Conservation (phyloP, 2,329 filamentous ascomycete genomes). For the Periglandula ipomoeae region DNA sequence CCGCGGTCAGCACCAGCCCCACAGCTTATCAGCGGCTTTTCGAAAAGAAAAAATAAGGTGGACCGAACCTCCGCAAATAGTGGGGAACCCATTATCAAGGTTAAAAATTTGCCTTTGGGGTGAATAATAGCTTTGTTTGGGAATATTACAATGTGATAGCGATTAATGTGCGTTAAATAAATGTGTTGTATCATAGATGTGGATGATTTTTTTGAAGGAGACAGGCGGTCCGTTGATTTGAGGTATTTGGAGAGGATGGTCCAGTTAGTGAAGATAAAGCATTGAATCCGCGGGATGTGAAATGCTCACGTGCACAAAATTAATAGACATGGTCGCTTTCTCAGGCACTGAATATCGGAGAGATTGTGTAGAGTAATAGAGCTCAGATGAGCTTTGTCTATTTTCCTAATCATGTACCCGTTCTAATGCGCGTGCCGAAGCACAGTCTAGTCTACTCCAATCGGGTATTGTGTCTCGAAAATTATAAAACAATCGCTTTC, state of each 20-base stretch:
- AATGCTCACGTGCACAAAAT: too few relatives aligned
- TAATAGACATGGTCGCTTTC: too few relatives aligned
- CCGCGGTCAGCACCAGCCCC: not conserved
- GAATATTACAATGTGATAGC: too few relatives aligned
- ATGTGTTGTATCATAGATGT: too few relatives aligned
- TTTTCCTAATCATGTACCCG: conserved; percentile 5
- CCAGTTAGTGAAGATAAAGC: too few relatives aligned
- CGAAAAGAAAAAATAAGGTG: not conserved
- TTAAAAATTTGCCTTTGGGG: not conserved
- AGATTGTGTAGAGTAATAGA: too few relatives aligned
- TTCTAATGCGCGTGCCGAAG: not conserved
- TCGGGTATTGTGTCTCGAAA: conserved; percentile 2
- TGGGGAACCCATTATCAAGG: not conserved
- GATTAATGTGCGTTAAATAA: too few relatives aligned
- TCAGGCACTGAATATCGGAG: too few relatives aligned
- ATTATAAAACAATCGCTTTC: not conserved
- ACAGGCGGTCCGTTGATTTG: too few relatives aligned
- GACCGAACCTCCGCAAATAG: not conserved
- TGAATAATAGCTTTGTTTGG: not conserved
- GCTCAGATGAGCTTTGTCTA: conserved; percentile 2
- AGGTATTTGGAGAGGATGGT: too few relatives aligned
- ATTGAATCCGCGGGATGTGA: too few relatives aligned
- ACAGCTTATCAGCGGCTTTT: not conserved
- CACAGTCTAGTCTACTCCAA: conserved; percentile 1
- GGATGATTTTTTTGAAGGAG: too few relatives aligned